phyloP scores from a whole-genome alignment of 2,329 filamentous ascomycete species.

The Xylaria sp. region DNA sequence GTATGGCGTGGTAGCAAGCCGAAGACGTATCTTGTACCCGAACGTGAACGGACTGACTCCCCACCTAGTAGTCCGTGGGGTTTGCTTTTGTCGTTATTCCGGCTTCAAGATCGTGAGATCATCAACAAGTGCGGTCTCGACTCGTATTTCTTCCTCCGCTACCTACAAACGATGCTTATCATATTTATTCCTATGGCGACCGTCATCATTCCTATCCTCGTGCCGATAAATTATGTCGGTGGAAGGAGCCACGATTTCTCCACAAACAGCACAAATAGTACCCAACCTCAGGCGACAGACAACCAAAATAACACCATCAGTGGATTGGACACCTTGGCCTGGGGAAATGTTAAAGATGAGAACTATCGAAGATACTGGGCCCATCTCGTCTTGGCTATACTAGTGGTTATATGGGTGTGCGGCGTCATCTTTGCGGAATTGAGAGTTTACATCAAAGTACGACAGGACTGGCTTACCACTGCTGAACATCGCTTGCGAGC shows the following conservation, averaged over 20 bases:
- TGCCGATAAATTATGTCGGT: constrained; percentile 84
- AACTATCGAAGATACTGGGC: constrained; percentile 81
- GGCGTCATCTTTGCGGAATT: constrained; percentile 88
- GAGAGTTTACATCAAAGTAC: constrained; percentile 87
- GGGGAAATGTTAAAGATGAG: constrained; percentile 80
- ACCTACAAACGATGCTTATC: constrained; percentile 83
- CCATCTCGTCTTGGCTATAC: constrained; percentile 82
- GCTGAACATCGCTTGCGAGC: constrained; percentile 93
- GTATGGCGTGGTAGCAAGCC: constrained; percentile 68
- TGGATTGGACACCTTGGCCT: constrained; percentile 85
- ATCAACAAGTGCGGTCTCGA: constrained; percentile 97
- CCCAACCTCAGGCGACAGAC: constrained; percentile 30
- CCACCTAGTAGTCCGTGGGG: constrained; percentile 69
- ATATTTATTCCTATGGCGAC: constrained; percentile 88
- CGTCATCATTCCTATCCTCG: constrained; percentile 83
- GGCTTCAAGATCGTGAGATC: constrained; percentile 79
- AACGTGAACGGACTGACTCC: constrained; percentile 82
- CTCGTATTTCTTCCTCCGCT: constrained; percentile 88
- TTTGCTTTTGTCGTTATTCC: constrained; percentile 69
- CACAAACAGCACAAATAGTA: constrained; percentile 29
- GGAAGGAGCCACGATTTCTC: constrained; percentile 70
- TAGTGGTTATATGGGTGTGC: constrained; percentile 85
- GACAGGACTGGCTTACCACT: constrained; percentile 93
- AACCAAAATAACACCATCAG: constrained; percentile 55
- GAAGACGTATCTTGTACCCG: constrained; percentile 86